A percentile compares a stretch with the other conserved stretches of the same genome.
phyloP scores from a whole-genome alignment of 805 yeast genomes.

The Metschnikowia similis region DNA sequence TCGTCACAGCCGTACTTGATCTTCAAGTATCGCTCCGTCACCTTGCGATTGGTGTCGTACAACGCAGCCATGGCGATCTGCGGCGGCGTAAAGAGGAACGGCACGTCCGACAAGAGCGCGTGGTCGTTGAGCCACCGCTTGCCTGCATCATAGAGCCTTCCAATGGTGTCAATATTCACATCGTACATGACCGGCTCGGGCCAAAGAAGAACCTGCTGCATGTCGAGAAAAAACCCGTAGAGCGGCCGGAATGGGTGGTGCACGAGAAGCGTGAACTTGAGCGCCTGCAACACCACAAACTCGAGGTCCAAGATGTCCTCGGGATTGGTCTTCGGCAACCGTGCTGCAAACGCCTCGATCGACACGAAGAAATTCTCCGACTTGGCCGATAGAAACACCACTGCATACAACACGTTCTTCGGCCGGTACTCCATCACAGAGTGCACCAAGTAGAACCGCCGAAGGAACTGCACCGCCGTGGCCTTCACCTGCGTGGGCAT shows the following conservation, averaged over 20 bases:
- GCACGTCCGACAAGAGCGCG: slow-evolving; percentile 65
- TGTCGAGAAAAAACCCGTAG: slow-evolving; percentile 92
- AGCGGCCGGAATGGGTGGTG: slow-evolving; percentile 88
- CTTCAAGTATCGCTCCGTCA: slow-evolving; percentile 63
- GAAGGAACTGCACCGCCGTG: slow-evolving; percentile 79
- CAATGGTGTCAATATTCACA: slow-evolving; percentile 49
- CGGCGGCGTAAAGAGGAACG: slow-evolving; percentile 83
- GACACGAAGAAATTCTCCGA: slow-evolving; percentile 88
- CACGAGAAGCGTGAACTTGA: slow-evolving; percentile 74
- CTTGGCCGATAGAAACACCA: slow-evolving; percentile 88
- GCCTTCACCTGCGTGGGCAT: slow-evolving; percentile 87
- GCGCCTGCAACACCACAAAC: slow-evolving; percentile 65
- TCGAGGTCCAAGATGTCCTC: slow-evolving; percentile 72
- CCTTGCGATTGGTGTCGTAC: slow-evolving; percentile 57
- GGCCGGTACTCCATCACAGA: slow-evolving; percentile 90
- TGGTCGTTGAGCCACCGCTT: slow-evolving; percentile 61
- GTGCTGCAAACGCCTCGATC: slow-evolving; percentile 70
- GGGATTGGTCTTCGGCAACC: slow-evolving; percentile 64
- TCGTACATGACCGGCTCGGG: slow-evolving; percentile 44
- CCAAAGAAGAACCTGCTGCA: slow-evolving; percentile 56
- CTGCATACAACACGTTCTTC: slow-evolving; percentile 61
- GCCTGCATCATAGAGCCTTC: slow-evolving; percentile 67
- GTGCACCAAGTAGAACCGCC: slow-evolving; percentile 72
- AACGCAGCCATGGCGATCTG: slow-evolving; percentile 91
- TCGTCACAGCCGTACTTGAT: slow-evolving; percentile 40